Percentiles rank a stretch among this genome's conserved stretches.
Conservation (phyloP, 179 eudicot species). For the Beta corolliflora region DNA sequence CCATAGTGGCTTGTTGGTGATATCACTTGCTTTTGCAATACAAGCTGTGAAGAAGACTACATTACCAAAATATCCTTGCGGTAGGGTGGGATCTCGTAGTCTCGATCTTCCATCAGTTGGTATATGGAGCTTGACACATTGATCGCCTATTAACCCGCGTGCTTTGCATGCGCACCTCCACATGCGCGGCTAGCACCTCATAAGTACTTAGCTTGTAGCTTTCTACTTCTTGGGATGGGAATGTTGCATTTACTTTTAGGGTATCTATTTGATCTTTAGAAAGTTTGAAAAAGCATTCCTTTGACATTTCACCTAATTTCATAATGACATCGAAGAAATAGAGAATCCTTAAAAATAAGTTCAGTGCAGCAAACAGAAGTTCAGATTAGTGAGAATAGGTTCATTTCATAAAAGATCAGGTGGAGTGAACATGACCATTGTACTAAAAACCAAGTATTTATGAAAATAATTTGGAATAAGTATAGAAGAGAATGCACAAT, state of each 20-base stretch:
- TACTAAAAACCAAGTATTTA: no score
- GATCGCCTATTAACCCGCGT: constrained; percentile 39
- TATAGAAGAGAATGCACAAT: no score
- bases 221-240: no score
- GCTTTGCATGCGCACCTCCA: constrained; percentile 47
- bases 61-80: constrained; percentile 46
- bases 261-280: neutral
- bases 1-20: constrained; percentile 35
- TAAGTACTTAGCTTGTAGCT: constrained; percentile 32
- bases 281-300: constrained; percentile 7
- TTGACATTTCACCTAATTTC: neutral
- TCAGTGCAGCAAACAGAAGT: no score
- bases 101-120: constrained; percentile 47
- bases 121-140: constrained; percentile 46
- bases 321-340: neutral
- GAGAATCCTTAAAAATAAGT: no score
- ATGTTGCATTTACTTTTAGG: constrained; percentile 3
- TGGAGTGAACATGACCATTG: no score
- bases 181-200: constrained; percentile 41
- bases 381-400: no score
- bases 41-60: constrained; percentile 44
- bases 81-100: constrained; percentile 33
- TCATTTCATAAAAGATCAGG: no score
- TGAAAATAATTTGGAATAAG: no score
- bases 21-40: constrained; percentile 35